Evolutionary conservation across 345 rosid genomes (phyloP).

Genomic region (Lagerstroemia speciosa): DNA sequence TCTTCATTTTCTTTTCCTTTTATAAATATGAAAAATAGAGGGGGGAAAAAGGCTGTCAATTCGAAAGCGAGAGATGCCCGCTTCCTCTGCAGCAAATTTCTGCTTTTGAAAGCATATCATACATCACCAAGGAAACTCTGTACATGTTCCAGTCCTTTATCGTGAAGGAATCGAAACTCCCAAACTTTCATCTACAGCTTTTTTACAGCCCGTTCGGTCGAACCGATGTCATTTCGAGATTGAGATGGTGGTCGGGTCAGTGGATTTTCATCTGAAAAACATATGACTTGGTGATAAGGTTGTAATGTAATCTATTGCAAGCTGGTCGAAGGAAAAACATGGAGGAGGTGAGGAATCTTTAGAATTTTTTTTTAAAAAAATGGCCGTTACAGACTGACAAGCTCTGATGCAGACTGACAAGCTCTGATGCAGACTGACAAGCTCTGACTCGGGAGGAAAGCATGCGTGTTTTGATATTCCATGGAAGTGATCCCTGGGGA

Average conservation of each 20-base stretch:
- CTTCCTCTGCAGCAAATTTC: not conserved
- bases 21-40: not conserved
- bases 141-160: not conserved
- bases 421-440: too few relatives aligned
- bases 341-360: not conserved
- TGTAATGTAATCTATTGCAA: not conserved
- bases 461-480: not conserved
- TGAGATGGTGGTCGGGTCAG: not conserved
- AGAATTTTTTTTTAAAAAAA: not conserved
- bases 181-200: not conserved
- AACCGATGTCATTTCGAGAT: not conserved
- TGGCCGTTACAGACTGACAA: not conserved
- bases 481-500: not conserved
- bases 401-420: too few relatives aligned
- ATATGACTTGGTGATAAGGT: not conserved
- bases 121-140: not conserved
- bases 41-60: not conserved
- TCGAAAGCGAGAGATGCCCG: constrained; percentile 1
- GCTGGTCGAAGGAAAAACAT: not conserved
- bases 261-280: too few relatives aligned
- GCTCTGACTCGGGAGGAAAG: not conserved
- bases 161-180: not conserved
- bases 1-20: not conserved
- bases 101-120: not conserved
- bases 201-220: not conserved